Percentiles rank a stretch among this genome's conserved stretches.
These are phyloP conservation scores for Striga asiatica DNA, from an alignment of 257 asterid species.

Conservation along the genomic window DNA sequence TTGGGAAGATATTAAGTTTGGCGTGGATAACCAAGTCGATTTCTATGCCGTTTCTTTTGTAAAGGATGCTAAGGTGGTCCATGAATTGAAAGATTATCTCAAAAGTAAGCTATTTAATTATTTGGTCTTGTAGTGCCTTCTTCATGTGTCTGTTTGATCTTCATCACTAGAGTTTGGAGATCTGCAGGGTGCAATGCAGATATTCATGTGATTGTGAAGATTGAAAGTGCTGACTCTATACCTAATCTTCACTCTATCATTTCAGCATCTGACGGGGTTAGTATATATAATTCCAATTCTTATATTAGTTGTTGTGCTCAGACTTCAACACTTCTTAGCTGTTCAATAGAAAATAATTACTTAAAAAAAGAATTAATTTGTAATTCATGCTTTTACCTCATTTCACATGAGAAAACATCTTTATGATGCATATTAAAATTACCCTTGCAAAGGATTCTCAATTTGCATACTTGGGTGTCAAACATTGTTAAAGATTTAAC, in stretches of 20 bases:
- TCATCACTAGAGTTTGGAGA: slow-evolving; percentile 6
- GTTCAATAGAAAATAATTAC: slow-evolving; percentile 2
- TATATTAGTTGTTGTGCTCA: slow-evolving; percentile 5
- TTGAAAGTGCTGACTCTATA: slow-evolving; percentile 97
- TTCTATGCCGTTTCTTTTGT: slow-evolving; percentile 98
- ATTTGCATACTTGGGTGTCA: no score
- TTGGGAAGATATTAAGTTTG: slow-evolving; percentile 98
- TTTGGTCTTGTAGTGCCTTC: slow-evolving; percentile 3
- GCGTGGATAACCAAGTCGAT: slow-evolving; percentile 92
- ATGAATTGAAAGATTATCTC: slow-evolving; percentile 79
- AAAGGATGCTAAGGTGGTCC: slow-evolving; percentile 89
- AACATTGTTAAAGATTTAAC: no score
- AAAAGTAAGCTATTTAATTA: slow-evolving; percentile 33
- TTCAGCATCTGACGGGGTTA: slow-evolving; percentile 94
- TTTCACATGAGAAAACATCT: no score
- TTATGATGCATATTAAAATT: no score
- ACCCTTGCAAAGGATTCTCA: no score
- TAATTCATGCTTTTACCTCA: no score
- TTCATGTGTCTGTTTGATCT: slow-evolving; percentile 2
- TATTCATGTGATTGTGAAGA: slow-evolving; percentile 79
- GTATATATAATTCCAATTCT: slow-evolving; percentile 20
- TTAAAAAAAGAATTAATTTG: no score
- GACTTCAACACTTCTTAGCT: not conserved
- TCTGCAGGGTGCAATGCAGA: slow-evolving; percentile 70
- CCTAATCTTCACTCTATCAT: slow-evolving; percentile 86